A percentile compares a stretch with the other conserved stretches of the same genome.
phyloP scores from a whole-genome alignment of 371 early-diverging fungal species.

The Mycotypha africana region DNA sequence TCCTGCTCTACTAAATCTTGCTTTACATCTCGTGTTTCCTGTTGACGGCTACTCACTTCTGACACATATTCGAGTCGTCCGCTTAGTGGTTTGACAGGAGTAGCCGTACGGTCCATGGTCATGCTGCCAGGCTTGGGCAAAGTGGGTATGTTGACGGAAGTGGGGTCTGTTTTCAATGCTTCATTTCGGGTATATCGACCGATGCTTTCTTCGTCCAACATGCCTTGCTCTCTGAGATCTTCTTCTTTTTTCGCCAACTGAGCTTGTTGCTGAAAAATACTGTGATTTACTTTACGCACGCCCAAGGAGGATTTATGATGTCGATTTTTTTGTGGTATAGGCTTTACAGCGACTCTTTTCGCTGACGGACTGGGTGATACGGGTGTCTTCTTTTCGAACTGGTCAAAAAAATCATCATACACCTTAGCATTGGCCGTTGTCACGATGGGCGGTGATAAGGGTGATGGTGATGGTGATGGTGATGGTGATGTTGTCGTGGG shows the following conservation, averaged over 20 bases:
- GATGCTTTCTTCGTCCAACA: slow-evolving; percentile 7
- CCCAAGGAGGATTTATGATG: slow-evolving; percentile 12
- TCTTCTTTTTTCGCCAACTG: slow-evolving; percentile 9
- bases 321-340: slow-evolving; percentile 2
- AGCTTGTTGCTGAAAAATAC: slow-evolving; percentile 17
- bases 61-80: no score
- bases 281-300: slow-evolving; percentile 15
- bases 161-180: no score
- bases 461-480: neutral
- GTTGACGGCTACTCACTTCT: no score
- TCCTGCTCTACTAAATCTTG: no score
- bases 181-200: slow-evolving; percentile 3
- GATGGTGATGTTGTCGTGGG: neutral
- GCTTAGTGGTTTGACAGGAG: no score
- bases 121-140: no score
- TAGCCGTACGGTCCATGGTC: no score
- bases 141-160: no score
- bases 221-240: slow-evolving; percentile 5
- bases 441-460: neutral
- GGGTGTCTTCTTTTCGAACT: slow-evolving; percentile 2
- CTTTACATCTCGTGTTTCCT: no score
- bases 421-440: neutral
- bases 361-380: neutral
- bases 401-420: slow-evolving; percentile 12
- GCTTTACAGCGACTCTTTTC: neutral